These are phyloP conservation scores for Blastobotrys robertii DNA, from an alignment of 805 yeast species.

Conservation along the genomic window DNA sequence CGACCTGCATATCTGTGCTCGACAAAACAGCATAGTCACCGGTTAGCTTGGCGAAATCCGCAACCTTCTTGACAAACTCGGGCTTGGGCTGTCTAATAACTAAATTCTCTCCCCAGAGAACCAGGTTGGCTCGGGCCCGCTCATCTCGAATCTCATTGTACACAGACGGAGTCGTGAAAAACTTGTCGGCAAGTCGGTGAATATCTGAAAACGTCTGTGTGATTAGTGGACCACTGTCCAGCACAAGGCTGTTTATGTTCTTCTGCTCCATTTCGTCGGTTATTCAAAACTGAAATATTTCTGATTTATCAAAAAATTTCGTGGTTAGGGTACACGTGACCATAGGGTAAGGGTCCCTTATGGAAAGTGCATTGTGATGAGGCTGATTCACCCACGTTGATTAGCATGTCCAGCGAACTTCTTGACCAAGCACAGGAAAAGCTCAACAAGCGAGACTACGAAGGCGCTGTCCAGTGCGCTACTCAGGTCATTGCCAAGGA, in stretches of 20 bases:
- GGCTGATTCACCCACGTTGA: not conserved
- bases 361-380: not conserved
- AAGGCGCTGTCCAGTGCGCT: not conserved
- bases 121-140: conserved; percentile 64
- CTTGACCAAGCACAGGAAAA: not conserved
- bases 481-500: conserved; percentile 2
- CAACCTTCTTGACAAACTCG: conserved; percentile 52
- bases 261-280: conserved; percentile 3
- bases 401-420: not conserved
- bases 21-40: conserved; percentile 89
- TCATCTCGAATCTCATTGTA: conserved; percentile 80
- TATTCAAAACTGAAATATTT: not conserved
- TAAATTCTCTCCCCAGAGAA: conserved; percentile 70
- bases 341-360: not conserved
- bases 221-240: conserved; percentile 94
- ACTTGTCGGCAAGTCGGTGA: conserved; percentile 57
- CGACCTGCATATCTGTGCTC: conserved; percentile 81
- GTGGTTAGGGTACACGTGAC: not conserved
- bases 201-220: conserved; percentile 72
- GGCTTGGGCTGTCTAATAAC: conserved; percentile 67
- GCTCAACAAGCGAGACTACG: not conserved
- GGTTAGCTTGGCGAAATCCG: conserved; percentile 70
- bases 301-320: not conserved
- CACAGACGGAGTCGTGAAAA: conserved; percentile 89
- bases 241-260: conserved; percentile 44